A percentile compares a stretch with the other conserved stretches of the same genome.
Conservation (phyloP, 1,139 yeast species). For the Spathaspora jeffriesii region DNA sequence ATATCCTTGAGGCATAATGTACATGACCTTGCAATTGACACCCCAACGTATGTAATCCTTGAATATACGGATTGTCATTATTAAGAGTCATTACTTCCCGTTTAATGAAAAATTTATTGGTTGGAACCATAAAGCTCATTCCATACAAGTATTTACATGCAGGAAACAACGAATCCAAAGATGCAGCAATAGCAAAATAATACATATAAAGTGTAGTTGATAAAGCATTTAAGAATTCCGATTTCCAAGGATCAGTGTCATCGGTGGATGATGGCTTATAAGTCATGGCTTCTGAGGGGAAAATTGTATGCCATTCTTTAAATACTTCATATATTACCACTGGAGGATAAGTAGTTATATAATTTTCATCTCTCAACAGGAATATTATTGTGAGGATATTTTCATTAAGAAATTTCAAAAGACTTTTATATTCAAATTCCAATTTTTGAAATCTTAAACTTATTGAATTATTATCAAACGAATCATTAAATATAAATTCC, state of each 20-base stretch:
- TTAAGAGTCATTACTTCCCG: slow-evolving; percentile 15
- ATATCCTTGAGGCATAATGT: slow-evolving; percentile 26
- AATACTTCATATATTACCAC: slow-evolving; percentile 18
- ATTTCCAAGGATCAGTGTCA: slow-evolving; percentile 9
- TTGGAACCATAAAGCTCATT: slow-evolving; percentile 21
- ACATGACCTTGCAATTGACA: slow-evolving; percentile 25
- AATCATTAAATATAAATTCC: slow-evolving; percentile 14
- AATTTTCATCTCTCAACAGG: slow-evolving; percentile 16
- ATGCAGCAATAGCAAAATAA: slow-evolving; percentile 23
- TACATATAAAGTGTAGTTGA: slow-evolving; percentile 24
- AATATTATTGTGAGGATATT: slow-evolving; percentile 15
- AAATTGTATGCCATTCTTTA: slow-evolving; percentile 22
- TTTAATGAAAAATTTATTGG: slow-evolving; percentile 13
- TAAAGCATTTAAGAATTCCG: slow-evolving; percentile 18
- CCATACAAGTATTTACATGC: slow-evolving; percentile 23
- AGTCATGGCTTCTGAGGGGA: slow-evolving; percentile 23
- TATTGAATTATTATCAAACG: slow-evolving; percentile 5
- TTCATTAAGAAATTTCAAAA: slow-evolving; percentile 14
- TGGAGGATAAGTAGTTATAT: slow-evolving; percentile 21
- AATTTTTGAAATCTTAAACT: slow-evolving; percentile 10
- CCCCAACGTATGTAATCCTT: slow-evolving; percentile 12
- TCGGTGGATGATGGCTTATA: slow-evolving; percentile 12
- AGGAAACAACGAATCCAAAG: slow-evolving; percentile 28
- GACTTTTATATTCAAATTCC: slow-evolving; percentile 13
- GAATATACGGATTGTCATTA: slow-evolving; percentile 13